Evolutionary conservation across 768 basidiomycete genomes (phyloP).

Genomic region (Infundibulicybe gibba): DNA sequence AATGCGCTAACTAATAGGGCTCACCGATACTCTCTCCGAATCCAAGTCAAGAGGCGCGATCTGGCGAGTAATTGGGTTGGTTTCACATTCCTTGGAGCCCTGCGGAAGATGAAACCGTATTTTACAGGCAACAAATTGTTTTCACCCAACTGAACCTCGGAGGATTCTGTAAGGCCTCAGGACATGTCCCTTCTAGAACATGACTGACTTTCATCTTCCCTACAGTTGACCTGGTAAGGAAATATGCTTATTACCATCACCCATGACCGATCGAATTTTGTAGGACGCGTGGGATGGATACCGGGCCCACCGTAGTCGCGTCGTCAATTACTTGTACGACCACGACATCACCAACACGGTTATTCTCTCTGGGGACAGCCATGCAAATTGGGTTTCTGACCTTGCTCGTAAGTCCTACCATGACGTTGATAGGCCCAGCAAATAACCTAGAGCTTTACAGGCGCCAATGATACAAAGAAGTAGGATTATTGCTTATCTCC

Average conservation of each 20-base stretch:
- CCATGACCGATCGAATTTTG: neutral
- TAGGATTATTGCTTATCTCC: constrained; percentile 9
- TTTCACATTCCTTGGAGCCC: neutral
- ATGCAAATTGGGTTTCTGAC: constrained; percentile 61
- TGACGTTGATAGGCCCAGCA: neutral
- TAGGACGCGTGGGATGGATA: constrained; percentile 63
- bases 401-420: constrained; percentile 37
- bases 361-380: constrained; percentile 58
- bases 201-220: neutral
- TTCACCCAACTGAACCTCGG: constrained; percentile 44
- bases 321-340: constrained; percentile 46
- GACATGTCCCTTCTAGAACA: constrained; percentile 1
- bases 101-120: neutral
- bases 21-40: constrained; percentile 40
- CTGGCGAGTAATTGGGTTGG: constrained; percentile 52
- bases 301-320: constrained; percentile 46
- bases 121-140: constrained; percentile 51
- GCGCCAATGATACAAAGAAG: constrained; percentile 46
- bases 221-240: constrained; percentile 20
- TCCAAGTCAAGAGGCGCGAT: constrained; percentile 43
- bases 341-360: constrained; percentile 51
- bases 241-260: neutral
- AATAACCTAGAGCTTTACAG: constrained; percentile 17
- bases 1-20: constrained; percentile 28
- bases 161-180: constrained; percentile 25